Evolutionary conservation across 305 asterid genomes (phyloP), one percentile per base, ranked within the genome.

Genomic region (Solanum chacoense): DNA sequence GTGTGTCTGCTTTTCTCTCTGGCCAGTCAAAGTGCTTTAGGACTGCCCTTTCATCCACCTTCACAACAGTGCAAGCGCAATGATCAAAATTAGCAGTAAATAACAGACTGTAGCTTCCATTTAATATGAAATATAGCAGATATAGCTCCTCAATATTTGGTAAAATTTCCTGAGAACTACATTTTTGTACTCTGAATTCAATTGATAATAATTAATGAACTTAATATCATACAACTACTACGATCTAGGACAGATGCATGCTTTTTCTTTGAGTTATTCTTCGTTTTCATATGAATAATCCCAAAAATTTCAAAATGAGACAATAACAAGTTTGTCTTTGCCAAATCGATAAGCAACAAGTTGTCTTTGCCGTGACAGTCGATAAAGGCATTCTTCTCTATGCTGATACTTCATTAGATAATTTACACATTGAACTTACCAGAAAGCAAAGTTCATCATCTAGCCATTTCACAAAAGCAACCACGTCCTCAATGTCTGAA

Each of bases 41-140:
- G 77, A 97, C 99, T 84, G 99, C 99, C 91, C 98, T 94, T 87
- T 97, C 99, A 29, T 97, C 99, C 92, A 96, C 99, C 99, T 97
- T 85, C 87, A 87, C 75, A 89, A 59, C 86, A 59, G 26, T 12
- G 24, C 87, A 90, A 85, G 74, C 59, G 36, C n/a, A 87, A 65
- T 83, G 88, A 83, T 83, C 87, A 26, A 84, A 55, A 90, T 69
- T 83, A 83, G 10, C 65, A 38, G 84, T 79, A 14, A 45, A 86
- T 87, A 0, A 31, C 26, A 35, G 76, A 16, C 5, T 73, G 69
- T 77, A 55, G 26, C 79, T 73, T 85, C 32, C 0, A 59, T 69
- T 81, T 37, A 38, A 84, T 69, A 34, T 32, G 26, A 65, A 45
- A 74, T 14, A 38, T 50, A 65, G 40, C 74, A 55, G 73, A 50